These are phyloP conservation scores for Fusarium torreyae DNA, from an alignment of 2,329 filamentous ascomycete genomes.

Conservation along the genomic window DNA sequence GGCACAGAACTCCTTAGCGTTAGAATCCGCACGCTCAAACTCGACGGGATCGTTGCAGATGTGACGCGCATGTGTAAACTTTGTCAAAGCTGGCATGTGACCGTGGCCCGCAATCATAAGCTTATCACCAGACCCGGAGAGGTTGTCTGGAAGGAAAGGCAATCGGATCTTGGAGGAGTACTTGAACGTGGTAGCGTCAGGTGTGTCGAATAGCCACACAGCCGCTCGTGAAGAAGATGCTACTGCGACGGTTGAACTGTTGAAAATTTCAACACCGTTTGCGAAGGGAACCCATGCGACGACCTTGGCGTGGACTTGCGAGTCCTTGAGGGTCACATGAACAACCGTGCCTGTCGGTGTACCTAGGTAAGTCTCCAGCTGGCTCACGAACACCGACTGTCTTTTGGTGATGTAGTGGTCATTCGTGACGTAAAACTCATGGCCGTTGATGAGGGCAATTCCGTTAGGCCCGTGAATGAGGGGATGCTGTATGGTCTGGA, in stretches of 20 bases:
- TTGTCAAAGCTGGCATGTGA: slow-evolving; percentile 52
- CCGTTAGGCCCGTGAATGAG: slow-evolving; percentile 59
- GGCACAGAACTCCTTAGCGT: slow-evolving; percentile 5
- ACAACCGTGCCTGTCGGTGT: slow-evolving; percentile 55
- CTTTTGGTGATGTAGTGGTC: slow-evolving; percentile 55
- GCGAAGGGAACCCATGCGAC: slow-evolving; percentile 57
- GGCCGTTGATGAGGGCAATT: slow-evolving; percentile 53
- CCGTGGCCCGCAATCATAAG: slow-evolving; percentile 60
- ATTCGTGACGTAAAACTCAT: slow-evolving; percentile 61
- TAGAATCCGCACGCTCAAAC: slow-evolving; percentile 40
- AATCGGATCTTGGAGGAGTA: slow-evolving; percentile 34
- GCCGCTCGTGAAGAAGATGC: slow-evolving; percentile 52
- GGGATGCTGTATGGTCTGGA: slow-evolving; percentile 56
- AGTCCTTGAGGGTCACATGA: slow-evolving; percentile 50
- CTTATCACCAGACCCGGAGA: slow-evolving; percentile 51
- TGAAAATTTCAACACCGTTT: slow-evolving; percentile 60
- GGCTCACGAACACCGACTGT: slow-evolving; percentile 46
- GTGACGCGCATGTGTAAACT: slow-evolving; percentile 53
- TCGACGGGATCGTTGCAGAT: slow-evolving; percentile 54
- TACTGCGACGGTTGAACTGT: slow-evolving; percentile 57
- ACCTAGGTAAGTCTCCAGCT: slow-evolving; percentile 55
- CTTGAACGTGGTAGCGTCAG: slow-evolving; percentile 8
- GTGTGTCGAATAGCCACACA: slow-evolving; percentile 31
- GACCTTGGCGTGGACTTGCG: slow-evolving; percentile 41
- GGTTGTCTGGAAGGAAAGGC: slow-evolving; percentile 60